Evolutionary conservation across 2,329 filamentous ascomycete species (phyloP), one percentile per base, ranked within the genome.

Genomic region (Pseudopyricularia javanii): DNA sequence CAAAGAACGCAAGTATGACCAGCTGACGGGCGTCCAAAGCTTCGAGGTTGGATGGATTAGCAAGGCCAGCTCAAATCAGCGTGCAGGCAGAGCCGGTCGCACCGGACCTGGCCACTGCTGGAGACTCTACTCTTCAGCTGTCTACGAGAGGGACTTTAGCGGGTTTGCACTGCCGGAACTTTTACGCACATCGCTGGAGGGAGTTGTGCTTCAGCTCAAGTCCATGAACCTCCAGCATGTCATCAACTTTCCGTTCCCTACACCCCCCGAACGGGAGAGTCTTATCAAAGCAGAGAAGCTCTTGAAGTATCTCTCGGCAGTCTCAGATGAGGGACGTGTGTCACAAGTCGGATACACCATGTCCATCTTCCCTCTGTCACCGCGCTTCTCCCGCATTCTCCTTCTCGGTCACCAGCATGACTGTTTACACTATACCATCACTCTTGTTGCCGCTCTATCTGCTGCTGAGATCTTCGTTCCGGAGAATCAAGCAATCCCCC

Each of bases 31-130:
- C 3, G 91, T 98, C 1, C 93, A 98, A 65, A 95, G 86, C 63
- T 98, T 95, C 64, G 87, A 95, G 61, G 81, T 98, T 52, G 86
- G 86, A 40, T 98, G 91, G 89, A 94, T 97, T 64, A 96, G 91
- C 71, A 97, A 98, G 70, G 93, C 93, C 28, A 95, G 89, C 65
- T 91, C 93, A 7, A 87, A 84, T 58, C 93, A 98, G 68, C 80
- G 93, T 65, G 83, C 89, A 55, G 93, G 93, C 70, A 88, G 93
- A 76, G 93, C 93, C 54, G 93, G 94, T 57, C 85, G 93, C 74
- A 98, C 91, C 4, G 91, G 90, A 0, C 91, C 93, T 1, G 93
- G 93, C 7, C 94, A 98, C 68, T 97, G 91, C 68, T 98, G 96
- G 70, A 76, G 90, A 54, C 70, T 98, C 4, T 98, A 95, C 68